phyloP scores from a whole-genome alignment of 75 land plant genomes.

The Selaginella tamariscina region DNA sequence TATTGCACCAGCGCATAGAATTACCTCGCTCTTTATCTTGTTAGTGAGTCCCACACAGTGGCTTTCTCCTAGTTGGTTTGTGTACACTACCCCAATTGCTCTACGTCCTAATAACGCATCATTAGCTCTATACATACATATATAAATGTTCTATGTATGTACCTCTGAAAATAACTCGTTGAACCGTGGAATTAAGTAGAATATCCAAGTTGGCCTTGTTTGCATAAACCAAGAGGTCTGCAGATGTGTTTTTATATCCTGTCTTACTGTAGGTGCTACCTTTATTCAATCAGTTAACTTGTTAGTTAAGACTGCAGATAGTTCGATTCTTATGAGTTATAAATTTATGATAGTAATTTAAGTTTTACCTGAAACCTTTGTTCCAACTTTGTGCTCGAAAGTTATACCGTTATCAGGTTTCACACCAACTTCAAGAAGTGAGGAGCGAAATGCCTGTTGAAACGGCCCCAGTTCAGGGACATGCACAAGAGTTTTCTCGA shows the following conservation, averaged over 20 bases:
- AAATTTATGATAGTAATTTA: no score
- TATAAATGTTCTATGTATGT: no score
- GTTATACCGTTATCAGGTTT: background rate
- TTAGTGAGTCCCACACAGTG: background rate
- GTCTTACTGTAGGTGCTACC: no score
- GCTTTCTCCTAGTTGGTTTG: background rate
- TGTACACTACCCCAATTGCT: background rate
- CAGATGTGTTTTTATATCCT: background rate
- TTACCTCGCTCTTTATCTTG: background rate
- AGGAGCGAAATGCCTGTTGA: background rate
- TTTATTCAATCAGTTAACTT: background rate
- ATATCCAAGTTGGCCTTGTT: background rate
- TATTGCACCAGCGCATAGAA: slow-evolving; percentile 6
- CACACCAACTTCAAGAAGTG: background rate
- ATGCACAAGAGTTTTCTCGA: background rate
- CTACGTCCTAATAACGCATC: background rate
- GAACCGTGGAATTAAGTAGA: background rate
- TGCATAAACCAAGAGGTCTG: background rate
- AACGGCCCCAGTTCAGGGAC: background rate
- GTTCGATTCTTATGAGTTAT: no score
- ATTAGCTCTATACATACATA: background rate
- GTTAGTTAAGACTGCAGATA: no score
- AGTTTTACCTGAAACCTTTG: background rate
- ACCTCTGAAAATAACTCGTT: background rate
- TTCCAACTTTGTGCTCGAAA: background rate